Base-by-base conservation (phyloP, 2,329 filamentous ascomycete species). In the Alternaria postmessia region DNA sequence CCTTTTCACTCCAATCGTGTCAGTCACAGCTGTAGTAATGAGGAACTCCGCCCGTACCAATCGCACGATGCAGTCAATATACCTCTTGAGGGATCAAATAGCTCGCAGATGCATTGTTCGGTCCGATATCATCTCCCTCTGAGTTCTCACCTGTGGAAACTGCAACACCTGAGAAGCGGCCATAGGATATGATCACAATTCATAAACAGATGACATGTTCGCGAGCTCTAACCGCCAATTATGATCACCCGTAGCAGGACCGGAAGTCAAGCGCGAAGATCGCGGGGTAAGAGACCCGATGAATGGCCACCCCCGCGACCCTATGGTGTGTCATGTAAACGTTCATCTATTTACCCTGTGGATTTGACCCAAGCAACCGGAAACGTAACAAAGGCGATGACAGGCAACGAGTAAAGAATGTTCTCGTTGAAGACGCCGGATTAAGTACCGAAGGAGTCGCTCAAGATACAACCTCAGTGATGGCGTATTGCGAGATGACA, bases 301-400 rank as follows among this genome's bases (percentile, higher is more conserved):
- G 56, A 52, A 57, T 61, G 49, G 65, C 54, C 41, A 47, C 36
- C 62, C 66, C 68, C 66, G 69, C 62, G 52, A 47, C 53, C 53
- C 54, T 66, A 69, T 55, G 54, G 56, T 59, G 67, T 73, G 66
- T 71, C 70, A 71, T 69, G 66, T 74, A 72, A 51, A 72, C 46
- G 60, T 65, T 74, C 67, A 74, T 74, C 51, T 72, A 63, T 55
- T 54, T 51, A 44, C 51, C 53, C 61, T 57, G 51, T 46, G 16
- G 8, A 16, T 14, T n/a, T 9, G 20, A 11, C n/a, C 20, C 36
- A 41, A 41, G 49, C 36, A 34, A 28, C 16, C 6, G 20, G 46
- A 12, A 36, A 24, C 32, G 20, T 16, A 49, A 4, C 14, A 49
- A 49, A 49, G 46, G 22, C 14, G 9, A 36, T n/a, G 5, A 24